phyloP scores from a whole-genome alignment of 2,329 filamentous ascomycete species.

The Neofusicoccum ribis region DNA sequence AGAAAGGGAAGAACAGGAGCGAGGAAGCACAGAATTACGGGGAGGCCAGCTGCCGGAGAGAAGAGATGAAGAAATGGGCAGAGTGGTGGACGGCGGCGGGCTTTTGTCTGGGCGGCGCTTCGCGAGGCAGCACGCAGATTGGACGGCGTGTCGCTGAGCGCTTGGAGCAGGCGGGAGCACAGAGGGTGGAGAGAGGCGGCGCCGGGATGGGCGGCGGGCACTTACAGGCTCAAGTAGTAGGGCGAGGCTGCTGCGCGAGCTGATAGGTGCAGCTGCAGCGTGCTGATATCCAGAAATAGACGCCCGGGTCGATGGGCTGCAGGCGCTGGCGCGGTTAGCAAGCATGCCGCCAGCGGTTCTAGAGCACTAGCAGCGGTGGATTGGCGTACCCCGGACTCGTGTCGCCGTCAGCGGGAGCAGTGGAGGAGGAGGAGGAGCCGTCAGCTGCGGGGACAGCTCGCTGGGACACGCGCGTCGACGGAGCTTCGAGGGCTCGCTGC shows the following conservation, averaged over 20 bases:
- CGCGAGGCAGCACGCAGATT: conserved; percentile 23
- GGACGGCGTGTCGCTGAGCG: neutral
- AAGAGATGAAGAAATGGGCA: conserved; percentile 27
- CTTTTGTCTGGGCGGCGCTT: conserved; percentile 44
- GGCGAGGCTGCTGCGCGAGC: neutral
- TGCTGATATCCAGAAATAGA: conserved; percentile 20
- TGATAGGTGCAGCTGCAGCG: conserved; percentile 17
- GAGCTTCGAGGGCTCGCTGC: neutral
- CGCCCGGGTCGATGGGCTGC: conserved; percentile 12
- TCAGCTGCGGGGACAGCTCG: neutral
- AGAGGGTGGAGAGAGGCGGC: conserved; percentile 11
- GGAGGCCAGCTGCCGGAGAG: conserved; percentile 38
- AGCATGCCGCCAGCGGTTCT: neutral
- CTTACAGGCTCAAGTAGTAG: conserved; percentile 19
- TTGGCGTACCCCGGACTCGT: conserved; percentile 5
- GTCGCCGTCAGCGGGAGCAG: neutral
- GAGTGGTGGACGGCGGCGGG: conserved; percentile 37
- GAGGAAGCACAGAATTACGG: conserved; percentile 39
- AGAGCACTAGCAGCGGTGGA: neutral
- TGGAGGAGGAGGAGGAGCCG: neutral
- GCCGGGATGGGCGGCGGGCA: conserved; percentile 4
- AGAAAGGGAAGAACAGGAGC: conserved; percentile 30
- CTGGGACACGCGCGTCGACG: neutral
- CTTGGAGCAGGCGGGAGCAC: conserved; percentile 7
- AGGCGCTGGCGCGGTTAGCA: conserved; percentile 4